Evolutionary conservation across 31 red algal species (phyloP).

Genomic region (Endocladia muricata): DNA sequence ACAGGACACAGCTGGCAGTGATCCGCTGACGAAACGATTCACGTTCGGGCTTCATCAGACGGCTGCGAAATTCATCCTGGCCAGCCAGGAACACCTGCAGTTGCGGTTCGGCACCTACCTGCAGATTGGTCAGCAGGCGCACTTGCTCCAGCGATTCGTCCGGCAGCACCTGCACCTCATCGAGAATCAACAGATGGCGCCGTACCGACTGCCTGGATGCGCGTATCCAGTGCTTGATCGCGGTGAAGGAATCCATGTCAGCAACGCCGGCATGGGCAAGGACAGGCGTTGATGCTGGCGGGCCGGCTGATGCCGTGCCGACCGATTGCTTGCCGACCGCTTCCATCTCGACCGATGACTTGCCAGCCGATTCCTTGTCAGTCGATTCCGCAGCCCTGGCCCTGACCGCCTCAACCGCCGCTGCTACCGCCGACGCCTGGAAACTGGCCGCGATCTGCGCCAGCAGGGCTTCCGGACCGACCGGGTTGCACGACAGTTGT

Average conservation of each 20-base stretch:
- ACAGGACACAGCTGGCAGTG: not conserved
- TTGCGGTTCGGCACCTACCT: not conserved
- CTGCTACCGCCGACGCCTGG: too few species aligned
- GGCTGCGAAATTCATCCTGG: not conserved
- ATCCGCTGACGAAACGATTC: not conserved
- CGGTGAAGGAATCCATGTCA: not conserved
- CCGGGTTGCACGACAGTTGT: too few species aligned
- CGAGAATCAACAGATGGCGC: not conserved
- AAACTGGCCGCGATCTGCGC: not conserved
- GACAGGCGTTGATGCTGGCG: too few species aligned
- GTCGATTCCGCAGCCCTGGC: too few species aligned
- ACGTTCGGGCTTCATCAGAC: not conserved
- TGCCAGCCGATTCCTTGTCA: not conserved
- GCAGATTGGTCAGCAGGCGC: slow-evolving; percentile 1
- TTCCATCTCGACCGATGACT: too few species aligned
- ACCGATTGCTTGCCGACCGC: not conserved
- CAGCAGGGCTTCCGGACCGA: not conserved
- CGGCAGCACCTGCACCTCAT: slow-evolving; percentile 7
- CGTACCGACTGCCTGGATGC: not conserved
- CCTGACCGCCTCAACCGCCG: too few species aligned
- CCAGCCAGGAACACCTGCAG: slow-evolving; percentile 12
- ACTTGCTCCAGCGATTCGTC: not conserved
- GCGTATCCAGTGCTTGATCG: too few species aligned
- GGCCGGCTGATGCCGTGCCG: not conserved
- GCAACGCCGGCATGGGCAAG: not conserved